Base-by-base conservation (phyloP, 164 flowering plant genomes). In the Nelumbo lutea region DNA sequence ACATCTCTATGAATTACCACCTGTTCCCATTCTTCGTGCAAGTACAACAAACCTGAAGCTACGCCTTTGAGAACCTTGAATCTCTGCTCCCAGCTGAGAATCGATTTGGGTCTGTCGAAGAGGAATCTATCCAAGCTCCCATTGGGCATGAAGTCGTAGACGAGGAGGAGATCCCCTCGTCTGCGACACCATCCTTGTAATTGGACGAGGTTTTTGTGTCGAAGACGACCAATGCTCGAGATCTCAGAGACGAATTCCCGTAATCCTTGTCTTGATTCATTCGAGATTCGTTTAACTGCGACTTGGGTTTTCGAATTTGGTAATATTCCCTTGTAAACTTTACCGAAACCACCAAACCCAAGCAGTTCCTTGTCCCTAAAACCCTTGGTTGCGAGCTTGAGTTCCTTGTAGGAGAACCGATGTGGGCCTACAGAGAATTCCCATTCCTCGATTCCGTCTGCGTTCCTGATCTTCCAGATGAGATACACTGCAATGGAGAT, bases 71-170 rank as follows among this genome's bases (percentile, higher is more conserved):
- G 66, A 46, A 80, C 71, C 53, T 55, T 51, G 40, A 80, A 75
- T 64, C 83, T 72, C 48, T 80, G 48, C 7, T 46, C 48, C 48
- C 48, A 46, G 7, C 48, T 46, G 5, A 46, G 48, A 46, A 46
- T 46, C 48, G 48, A 46, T 46, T 46, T 46, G 48, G 48, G 48
- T 46, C 7, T 7, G 7, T 46, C 48, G 48, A 7, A 46, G 59
- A 81, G 27, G 62, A 53, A 69, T 62, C 62, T 77, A 42, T 81
- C 82, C 9, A 81, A 66, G 53, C 82, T 80, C 11, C 75, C 79
- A 50, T 80, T 75, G 3, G 77, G 77, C 81, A 78, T 75, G 61
- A 53, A 80, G 14, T 80, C 83, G 50, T 80, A 80, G 1, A 80
- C 81, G 14, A 80, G 73, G 8, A 80, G 60, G 13, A 81, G 70